Base-by-base conservation (phyloP, 1,284 basidiomycete genomes). In the Athelia sp. region DNA sequence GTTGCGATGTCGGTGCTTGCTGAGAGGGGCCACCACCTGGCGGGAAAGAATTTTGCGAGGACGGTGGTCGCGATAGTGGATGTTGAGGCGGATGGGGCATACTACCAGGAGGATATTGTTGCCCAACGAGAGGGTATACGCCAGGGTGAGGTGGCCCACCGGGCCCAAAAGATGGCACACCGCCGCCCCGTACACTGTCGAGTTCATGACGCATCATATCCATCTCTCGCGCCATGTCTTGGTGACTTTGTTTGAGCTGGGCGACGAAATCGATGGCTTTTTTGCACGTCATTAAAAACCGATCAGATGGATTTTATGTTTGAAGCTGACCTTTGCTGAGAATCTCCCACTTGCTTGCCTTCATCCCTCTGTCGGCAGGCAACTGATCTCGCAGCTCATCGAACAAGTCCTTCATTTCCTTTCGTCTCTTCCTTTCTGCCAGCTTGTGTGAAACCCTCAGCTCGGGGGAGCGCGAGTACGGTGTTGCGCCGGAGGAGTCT, bases 371-470 rank as follows among this genome's bases (percentile, higher is more conserved):
- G 67, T 95, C 92, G 42, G 89, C 87, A 2, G 94, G 94, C 29
- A 98, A 72, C 57, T 90, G 84, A 66, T 95, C 93, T 50, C 91
- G 79, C 52, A 98, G 71, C 67, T 98, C 94, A 59, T 98, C 94
- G 62, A 97, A 98, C 45, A 98, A 67, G 53, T 97, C 93, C 63
- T 95, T 95, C 94, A 98, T 98, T 69, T 98, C 94, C 71, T 94
- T 96, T 64, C 94, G 78, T 57, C 94, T 75, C 68, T 98, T 97
- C 53, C 94, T 75, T 70, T 98, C 94, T 2, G 94, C 94, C 18
- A 97, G 79, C 64, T 97, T 97, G 71, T 98, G 94, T 13, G 90
- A 93, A 40, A 97, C 82, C 48, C 93, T 82, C 40, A 98, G 75
- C 65, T 98, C 94, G 3, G 94, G 94, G 0, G 90, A 93, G 52